Conservation (phyloP, 495 filamentous ascomycete species). For the Wilcoxina mikolae region DNA sequence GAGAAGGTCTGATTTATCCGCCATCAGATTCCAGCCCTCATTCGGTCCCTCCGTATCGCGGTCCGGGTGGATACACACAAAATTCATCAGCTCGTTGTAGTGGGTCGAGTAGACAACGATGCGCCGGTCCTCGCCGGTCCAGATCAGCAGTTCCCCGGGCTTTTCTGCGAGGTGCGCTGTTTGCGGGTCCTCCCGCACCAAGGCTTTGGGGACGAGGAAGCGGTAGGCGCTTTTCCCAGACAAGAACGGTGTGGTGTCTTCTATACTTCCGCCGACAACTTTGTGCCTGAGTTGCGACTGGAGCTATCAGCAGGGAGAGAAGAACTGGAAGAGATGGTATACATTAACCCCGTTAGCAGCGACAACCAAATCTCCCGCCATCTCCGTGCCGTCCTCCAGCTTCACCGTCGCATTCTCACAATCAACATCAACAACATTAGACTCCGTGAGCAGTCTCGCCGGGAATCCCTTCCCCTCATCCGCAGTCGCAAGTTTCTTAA, state of each 20-base stretch:
- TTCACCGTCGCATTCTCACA: constrained; percentile 32
- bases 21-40: constrained; percentile 36
- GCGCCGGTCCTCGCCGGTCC: constrained; percentile 37
- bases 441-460: constrained; percentile 33
- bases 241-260: constrained; percentile 26
- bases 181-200: constrained; percentile 34
- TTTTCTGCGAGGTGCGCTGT: constrained; percentile 29
- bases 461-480: constrained; percentile 31
- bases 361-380: constrained; percentile 32
- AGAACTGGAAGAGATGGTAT: too few species aligned
- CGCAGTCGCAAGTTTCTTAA: constrained; percentile 34
- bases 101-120: constrained; percentile 47
- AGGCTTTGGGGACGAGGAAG: constrained; percentile 39
- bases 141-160: constrained; percentile 36
- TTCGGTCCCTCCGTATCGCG: constrained; percentile 27
- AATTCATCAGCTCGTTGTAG: constrained; percentile 42
- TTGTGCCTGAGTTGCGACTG: too few species aligned
- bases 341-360: constrained; percentile 34
- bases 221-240: constrained; percentile 47
- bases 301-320: too few species aligned
- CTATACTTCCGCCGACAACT: too few species aligned
- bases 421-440: constrained; percentile 35
- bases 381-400: constrained; percentile 30
- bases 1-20: constrained; percentile 33
- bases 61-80: constrained; percentile 46